A percentile compares a stretch with the other conserved stretches of the same genome.
Evolutionary conservation across 2,329 filamentous ascomycete species (phyloP).

Genomic region (Fusarium liriodendri): DNA sequence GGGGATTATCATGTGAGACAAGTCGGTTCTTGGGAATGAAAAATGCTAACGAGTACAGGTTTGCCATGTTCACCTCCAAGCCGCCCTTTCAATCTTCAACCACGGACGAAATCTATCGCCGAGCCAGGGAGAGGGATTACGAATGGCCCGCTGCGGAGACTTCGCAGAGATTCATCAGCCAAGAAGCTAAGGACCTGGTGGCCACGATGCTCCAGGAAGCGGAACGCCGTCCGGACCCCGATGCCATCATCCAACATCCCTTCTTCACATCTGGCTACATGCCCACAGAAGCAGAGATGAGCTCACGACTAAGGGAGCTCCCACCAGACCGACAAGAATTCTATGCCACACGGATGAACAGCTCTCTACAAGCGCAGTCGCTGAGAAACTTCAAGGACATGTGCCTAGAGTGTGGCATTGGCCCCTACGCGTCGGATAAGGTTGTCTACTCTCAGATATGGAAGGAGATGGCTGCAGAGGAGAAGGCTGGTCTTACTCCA

Average conservation of each 20-base stretch:
- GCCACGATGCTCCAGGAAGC: constrained; percentile 81
- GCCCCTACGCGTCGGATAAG: constrained; percentile 62
- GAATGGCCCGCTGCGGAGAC: constrained; percentile 79
- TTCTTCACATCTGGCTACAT: constrained; percentile 85
- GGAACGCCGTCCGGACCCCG: constrained; percentile 78
- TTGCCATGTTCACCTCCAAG: constrained; percentile 95
- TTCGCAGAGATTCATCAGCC: constrained; percentile 76
- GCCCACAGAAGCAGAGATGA: constrained; percentile 71
- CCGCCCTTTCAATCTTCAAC: constrained; percentile 95
- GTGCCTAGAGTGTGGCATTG: constrained; percentile 69
- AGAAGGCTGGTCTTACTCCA: constrained; percentile 73
- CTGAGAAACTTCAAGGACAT: constrained; percentile 65
- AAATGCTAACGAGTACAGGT: constrained; percentile 61
- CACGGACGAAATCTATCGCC: constrained; percentile 85
- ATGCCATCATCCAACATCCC: constrained; percentile 80
- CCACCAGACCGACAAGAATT: constrained; percentile 70
- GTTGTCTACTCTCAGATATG: constrained; percentile 67
- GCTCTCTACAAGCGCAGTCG: constrained; percentile 59
- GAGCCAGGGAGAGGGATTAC: constrained; percentile 77
- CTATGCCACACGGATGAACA: constrained; percentile 60
- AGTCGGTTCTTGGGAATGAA: not conserved
- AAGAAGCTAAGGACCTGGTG: constrained; percentile 82
- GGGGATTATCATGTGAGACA: constrained; percentile 88
- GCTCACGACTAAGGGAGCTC: constrained; percentile 65
- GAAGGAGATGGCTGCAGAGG: constrained; percentile 75